A percentile compares a stretch with the other conserved stretches of the same genome.
phyloP scores from a whole-genome alignment of 352 stramenopile genomes.

The Phytophthora macrochlamydospora region DNA sequence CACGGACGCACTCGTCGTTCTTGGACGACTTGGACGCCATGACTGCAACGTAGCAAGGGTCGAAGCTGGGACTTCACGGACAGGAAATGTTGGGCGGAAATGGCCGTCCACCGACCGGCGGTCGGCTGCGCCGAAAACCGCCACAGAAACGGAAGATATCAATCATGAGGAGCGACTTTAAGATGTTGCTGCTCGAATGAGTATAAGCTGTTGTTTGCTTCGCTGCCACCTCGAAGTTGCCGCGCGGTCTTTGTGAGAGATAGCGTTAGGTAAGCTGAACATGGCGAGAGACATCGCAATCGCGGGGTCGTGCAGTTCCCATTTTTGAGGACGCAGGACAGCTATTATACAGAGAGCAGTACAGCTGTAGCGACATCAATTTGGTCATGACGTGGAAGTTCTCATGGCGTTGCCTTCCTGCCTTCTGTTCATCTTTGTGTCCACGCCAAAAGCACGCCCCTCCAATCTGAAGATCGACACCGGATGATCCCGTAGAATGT shows the following conservation, averaged over 20 bases:
- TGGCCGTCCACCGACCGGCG: slow-evolving; percentile 1
- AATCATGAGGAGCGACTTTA: slow-evolving; percentile 1
- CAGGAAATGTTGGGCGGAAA: not conserved
- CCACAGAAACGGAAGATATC: slow-evolving; percentile 1
- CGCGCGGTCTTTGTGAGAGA: slow-evolving; percentile 7
- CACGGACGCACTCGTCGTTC: slow-evolving; percentile 93
- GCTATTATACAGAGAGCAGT: not conserved
- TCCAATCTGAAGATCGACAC: not conserved
- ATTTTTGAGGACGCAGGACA: slow-evolving; percentile 2
- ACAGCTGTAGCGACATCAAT: too few relatives aligned
- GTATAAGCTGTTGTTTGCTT: slow-evolving; percentile 19
- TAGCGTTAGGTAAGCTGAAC: slow-evolving; percentile 23
- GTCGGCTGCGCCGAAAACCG: slow-evolving; percentile 13
- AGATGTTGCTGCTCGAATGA: not conserved
- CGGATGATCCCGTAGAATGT: not conserved
- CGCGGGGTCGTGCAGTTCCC: slow-evolving; percentile 11
- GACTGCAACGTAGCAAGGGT: not conserved
- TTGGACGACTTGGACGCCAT: slow-evolving; percentile 60
- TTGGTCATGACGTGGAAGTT: not conserved
- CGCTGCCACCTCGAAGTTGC: slow-evolving; percentile 7
- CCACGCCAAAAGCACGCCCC: not conserved
- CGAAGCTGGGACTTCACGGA: not conserved
- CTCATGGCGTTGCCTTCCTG: not conserved
- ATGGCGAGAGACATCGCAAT: slow-evolving; percentile 6
- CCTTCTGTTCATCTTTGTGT: not conserved